Base-by-base conservation (phyloP, 305 asterid species). In the Petunia hybrid region DNA sequence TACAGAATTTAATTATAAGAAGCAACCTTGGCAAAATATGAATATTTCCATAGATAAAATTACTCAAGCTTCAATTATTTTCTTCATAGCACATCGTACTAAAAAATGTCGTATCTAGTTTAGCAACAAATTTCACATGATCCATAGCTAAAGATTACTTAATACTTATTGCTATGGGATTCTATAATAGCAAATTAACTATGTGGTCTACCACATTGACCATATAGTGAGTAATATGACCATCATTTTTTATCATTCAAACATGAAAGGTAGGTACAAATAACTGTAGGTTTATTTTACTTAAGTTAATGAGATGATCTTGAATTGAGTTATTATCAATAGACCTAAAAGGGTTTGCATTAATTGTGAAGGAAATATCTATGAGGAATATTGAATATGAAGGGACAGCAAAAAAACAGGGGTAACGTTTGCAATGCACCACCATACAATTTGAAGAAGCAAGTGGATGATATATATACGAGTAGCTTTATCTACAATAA, bases 361-460 rank as follows among this genome's bases (percentile, higher is more conserved):
- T 71, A 71, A 31, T 22, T 10, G 43, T 40, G 56, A 6, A 70
- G 22, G 60, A 10, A 70, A 67, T 66, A 66, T 40, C 8, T 35
- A 46, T 22, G 31, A 22, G 45, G 77, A 48, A 71, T 71, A 71
- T 71, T 48, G 51, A 71, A 71, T 71, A 48, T 48, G 78, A 71
- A 51, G 36, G 78, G 78, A 35, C 78, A 48, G 62, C 9, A 48
- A 13, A 73, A 73, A 73, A 73, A 48, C 63, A 46, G 2, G 31
- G 31, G 31, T 22, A 71, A 48, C 78, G 78, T 73, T 73, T 48
- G 6, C 12, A 35, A 31, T 48, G 62, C 78, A 73, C 48, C 62
- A 51, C 78, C 78, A 73, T 73, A 73, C 78, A 51, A 73, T 35
- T 12, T 51, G 35, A 48, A 12, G 77, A 3, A 48, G 2, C 78